phyloP scores from a whole-genome alignment of 192 early-diverging fungal genomes.

The Chytriomyces confervae region DNA sequence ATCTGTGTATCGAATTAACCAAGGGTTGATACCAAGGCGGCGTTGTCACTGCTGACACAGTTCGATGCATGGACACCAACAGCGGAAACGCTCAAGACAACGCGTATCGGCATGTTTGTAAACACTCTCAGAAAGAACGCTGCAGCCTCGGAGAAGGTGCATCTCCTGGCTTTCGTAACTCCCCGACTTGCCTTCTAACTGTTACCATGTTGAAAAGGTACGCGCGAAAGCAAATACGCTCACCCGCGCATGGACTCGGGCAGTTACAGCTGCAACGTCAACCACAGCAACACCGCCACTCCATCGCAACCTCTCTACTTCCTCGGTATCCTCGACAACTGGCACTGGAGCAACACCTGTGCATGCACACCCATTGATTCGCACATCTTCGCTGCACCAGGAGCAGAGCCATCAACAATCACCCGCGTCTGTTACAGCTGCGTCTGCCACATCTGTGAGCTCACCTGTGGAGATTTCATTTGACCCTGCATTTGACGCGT shows the following conservation, averaged over 20 bases:
- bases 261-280: not conserved
- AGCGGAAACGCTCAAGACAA: conserved; percentile 11
- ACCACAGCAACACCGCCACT: not conserved
- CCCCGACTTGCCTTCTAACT: not conserved
- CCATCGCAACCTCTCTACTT: not conserved
- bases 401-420: conserved; percentile 2
- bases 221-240: conserved; percentile 13
- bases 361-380: not conserved
- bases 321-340: not conserved
- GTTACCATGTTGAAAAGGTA: not conserved
- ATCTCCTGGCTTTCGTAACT: not conserved
- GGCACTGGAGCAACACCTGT: not conserved
- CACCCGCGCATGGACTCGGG: conserved; percentile 13
- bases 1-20: not conserved
- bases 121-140: conserved; percentile 25
- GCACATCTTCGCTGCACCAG: not conserved
- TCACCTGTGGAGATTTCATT: not conserved
- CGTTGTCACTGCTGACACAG: not conserved
- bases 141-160: not conserved
- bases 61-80: conserved; percentile 31
- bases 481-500: conserved; percentile 21
- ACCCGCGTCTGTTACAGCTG: not conserved
- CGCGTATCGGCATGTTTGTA: conserved; percentile 19
- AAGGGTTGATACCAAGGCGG: not conserved
- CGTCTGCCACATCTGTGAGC: not conserved